Evolutionary conservation across 305 asterid species (phyloP), one percentile per base, ranked within the genome.

Genomic region (Fraxinus latifolia): DNA sequence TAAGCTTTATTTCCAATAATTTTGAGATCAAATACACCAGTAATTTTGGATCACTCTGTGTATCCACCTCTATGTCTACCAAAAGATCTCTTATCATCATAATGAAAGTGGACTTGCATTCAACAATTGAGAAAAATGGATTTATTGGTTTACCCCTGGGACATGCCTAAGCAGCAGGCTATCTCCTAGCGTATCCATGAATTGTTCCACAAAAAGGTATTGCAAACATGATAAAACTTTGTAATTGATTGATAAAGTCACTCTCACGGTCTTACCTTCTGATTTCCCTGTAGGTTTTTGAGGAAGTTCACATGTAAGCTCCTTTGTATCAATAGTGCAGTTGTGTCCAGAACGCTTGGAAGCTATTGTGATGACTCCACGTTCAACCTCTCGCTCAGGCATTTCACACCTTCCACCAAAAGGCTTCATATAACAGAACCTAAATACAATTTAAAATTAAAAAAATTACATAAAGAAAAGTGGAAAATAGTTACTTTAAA

Each of bases 401-500:
- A 81, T 77, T 53, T 91, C 92, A 3, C 97, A 93, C 31, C 74
- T 86, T 62, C 92, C 93, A 55, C 44, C 77, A 71, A 91, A 91
- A n/a, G 97, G 97, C 83, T 79, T 84, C 96, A 91, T 89, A 84
- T 85, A 91, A 85, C 97, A 93, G 88, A 93, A 93, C 96, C 96
- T 91, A 74, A 68, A 80, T 74, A 70, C 29, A 58, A 79, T 11
- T 15, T n/a, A 53, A 67, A 82, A 77, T 44, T 39, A 39, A 70
- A 47, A 27, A 80, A 82, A 36, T 33, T 53, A 70, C 37, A 77
- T 78, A 36, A n/a, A 5, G 12, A 55, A 42, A 76, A 58, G 65
- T 50, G 65, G 42, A 31, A 36, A 74, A 33, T 82, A 31, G 23
- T 60, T 53, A 25, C 65, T 44, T 60, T 76, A 17, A 60, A 55